Base-by-base conservation (phyloP, 2,329 filamentous ascomycete genomes). In the Tricladium varicosporioides region DNA sequence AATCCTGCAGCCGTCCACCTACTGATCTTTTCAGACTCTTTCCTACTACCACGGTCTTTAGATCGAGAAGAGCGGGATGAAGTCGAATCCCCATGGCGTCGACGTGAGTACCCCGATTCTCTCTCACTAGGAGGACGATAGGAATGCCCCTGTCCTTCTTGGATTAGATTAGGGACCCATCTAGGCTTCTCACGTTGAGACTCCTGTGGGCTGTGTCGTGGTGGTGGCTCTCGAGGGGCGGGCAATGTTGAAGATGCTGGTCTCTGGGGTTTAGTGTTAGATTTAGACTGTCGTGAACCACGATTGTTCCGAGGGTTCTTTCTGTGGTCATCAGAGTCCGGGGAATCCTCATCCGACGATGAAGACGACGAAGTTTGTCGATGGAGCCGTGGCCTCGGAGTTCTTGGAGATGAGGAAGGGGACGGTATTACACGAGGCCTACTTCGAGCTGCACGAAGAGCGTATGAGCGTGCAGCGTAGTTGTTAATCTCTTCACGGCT, bases 1-100 rank as follows among this genome's bases (percentile, higher is more conserved):
- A 87, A 80, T 1, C 83, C 80, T 5, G 82, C 83, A 0, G 80
- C 81, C 1, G 78, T 77, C 11, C 66, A 44, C 64, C 75, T 78
- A 67, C 74, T 78, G 64, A 48, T 56, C 33, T 52, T 45, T 10
- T 51, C 54, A 42, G 51, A 59, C 14, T 60, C 49, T 27, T 45
- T 58, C 11, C 45, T 54, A 16, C 52, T 56, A 27, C 53, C 31
- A 10, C 43, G 43, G 40, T n/a, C 43, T 48, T 27, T 62, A 33
- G 46, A 50, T 11, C 48, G 53, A 13, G 53, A 56, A 51, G 27
- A 31, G 51, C 48, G 33, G 4, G 22, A 27, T 32, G 18, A 31
- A 15, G 46, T 45, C 16, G 51, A 53, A 32, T 40, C 43, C 13
- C 49, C 15, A 16, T 51, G 49, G 27, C 43, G 15, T 42, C 51